Base-by-base conservation (phyloP, 2,329 filamentous ascomycete species). In the Bimuria novae-zelandiae region DNA sequence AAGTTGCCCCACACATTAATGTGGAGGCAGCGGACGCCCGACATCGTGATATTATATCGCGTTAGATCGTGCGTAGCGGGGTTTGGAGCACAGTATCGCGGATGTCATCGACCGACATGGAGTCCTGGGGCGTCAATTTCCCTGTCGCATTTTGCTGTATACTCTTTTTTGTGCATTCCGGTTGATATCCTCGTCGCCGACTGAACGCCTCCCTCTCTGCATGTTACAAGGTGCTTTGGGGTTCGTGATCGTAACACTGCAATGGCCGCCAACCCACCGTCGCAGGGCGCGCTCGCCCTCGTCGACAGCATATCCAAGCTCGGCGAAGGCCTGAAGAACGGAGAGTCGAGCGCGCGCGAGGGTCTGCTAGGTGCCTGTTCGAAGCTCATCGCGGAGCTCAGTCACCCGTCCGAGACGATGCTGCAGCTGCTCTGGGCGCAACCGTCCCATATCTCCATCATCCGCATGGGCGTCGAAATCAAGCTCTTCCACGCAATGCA, bases 361-460 rank as follows among this genome's bases (percentile, higher is more conserved):
- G 60, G 60, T 2, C 49, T 67, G 19, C 27, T 65, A 10, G 55
- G 54, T 21, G 59, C 62, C 1, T 60, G 57, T 29, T 52, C 60
- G n/a, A 59, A 58, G 32, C 61, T 70, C 30, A 60, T 65, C 29
- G 30, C 65, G 1, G 57, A 64, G 40, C 59, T 65, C 16, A 64
- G 61, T 33, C 56, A 67, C 32, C 63, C 64, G 10, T 60, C 63
- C 0, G 64, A 67, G 49, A 61, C 49, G 14, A 61, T 65, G 48
- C 45, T 64, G 16, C 52, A 60, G 3, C 29, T 63, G 39, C 33
- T 66, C 22, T 67, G 64, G 64, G 54, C 62, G 1, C 62, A 66
- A n/a, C 60, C 64, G 11, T 51, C 60, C 1, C 62, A 67, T 32
- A 51, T 62, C 1, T 49, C 55, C 42, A 39, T 59, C 7, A 52